Evolutionary conservation across 169 alveolate genomes (phyloP), one percentile per base, ranked within the genome.

Genomic region (Sarcocystis neurona): DNA sequence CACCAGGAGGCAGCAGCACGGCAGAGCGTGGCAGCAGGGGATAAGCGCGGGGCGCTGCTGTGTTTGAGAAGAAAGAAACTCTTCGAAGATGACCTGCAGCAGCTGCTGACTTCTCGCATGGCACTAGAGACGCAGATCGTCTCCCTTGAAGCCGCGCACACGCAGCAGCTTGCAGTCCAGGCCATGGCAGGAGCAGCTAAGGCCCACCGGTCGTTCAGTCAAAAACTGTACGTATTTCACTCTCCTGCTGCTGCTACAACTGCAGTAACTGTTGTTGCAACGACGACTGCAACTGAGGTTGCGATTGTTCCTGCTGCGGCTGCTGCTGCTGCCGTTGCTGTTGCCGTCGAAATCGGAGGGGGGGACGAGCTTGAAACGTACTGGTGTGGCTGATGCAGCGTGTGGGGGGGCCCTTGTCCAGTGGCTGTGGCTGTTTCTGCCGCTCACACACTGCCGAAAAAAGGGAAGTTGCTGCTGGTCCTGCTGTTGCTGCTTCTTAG

Each of bases 41-140:
- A 87, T 80, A 77, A 74, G 66, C 70, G 88, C 15, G 91, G 91
- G 34, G 91, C 91, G 15, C 74, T 87, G 79, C 58, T 87, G 72
- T 84, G 86, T 37, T 80, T 87, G 68, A 58, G 78, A 44, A 2
- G 88, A 37, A 87, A 87, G 84, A 74, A 87, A 46, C 39, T 87
- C 44, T 75, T 53, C 60, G 78, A 58, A 32, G 47, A 48, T 18
- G 84, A 87, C 37, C 56, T 87, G 91, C 66, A 74, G 53, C 75
- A 68, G 37, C 23, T 87, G 23, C 48, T 50, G 60, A 87, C 78
- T n/a, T 44, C 87, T 2, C 87, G 91, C 0, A 48, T 87, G 77
- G 63, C 91, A 2, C 68, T 87, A n/a, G 91, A 87, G 74, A 77
- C 72, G 77, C 91, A 87, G 70, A 77, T 87, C 37, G 43, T 87